These are phyloP conservation scores for Gillenia trifoliata DNA, from an alignment of 306 rosid genomes.

Conservation along the genomic window DNA sequence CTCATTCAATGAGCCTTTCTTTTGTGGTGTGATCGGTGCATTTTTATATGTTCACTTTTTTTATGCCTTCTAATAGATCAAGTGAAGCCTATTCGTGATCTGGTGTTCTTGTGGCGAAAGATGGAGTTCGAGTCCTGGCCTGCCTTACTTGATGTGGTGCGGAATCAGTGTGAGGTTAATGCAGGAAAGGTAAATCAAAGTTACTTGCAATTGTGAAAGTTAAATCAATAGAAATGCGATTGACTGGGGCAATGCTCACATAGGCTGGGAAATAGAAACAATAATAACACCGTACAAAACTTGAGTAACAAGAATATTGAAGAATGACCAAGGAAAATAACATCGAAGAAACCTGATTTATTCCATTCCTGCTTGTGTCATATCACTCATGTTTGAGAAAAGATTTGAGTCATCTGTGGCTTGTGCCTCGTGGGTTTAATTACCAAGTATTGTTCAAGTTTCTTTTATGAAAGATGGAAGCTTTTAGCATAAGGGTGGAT, in stretches of 20 bases:
- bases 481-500: too few relatives aligned
- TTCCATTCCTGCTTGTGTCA: not conserved
- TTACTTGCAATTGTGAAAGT: conserved; percentile 3
- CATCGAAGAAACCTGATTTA: not conserved
- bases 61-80: conserved; percentile 43
- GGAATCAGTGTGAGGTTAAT: conserved; percentile 60
- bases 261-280: too few relatives aligned
- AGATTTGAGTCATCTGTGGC: too few relatives aligned
- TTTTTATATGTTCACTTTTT: conserved; percentile 7
- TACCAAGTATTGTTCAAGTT: too few relatives aligned
- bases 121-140: conserved; percentile 83
- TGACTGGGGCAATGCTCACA: too few relatives aligned
- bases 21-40: not conserved
- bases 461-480: too few relatives aligned
- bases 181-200: conserved; percentile 59
- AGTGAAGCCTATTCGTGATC: conserved; percentile 43
- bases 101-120: conserved; percentile 69
- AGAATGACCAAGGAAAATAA: not conserved
- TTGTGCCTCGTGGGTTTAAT: too few relatives aligned
- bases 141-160: conserved; percentile 74
- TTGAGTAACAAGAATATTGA: not conserved
- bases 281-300: not conserved
- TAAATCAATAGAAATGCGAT: not conserved
- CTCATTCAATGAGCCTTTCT: not conserved
- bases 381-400: too few relatives aligned